Base-by-base conservation (phyloP, 2,329 filamentous ascomycete species). In the Chrysoporthe deuterocubensis region DNA sequence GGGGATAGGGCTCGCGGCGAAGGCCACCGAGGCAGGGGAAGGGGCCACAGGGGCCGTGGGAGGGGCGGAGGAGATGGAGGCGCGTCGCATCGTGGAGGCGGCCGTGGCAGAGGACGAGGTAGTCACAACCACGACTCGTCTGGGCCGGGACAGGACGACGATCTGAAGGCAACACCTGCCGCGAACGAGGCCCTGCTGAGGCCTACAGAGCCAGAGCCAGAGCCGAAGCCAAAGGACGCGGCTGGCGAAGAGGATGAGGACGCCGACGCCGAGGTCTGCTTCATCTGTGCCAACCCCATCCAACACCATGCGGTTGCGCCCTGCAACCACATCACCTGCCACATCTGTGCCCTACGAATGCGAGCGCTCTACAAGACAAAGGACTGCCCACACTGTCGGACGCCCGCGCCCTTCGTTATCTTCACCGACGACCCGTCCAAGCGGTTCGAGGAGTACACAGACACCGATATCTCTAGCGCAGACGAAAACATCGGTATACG, bases 291-390 rank as follows among this genome's bases (percentile, higher is more conserved):
- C 67, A 97, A 94, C 72, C 88, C 90, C 2, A 90, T 99, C 60
- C 89, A 92, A 61, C 94, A 98, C 81, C 90, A 93, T 74, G 92
- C 94, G 11, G 89, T 99, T 71, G 90, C 94, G 43, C 95, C 96
- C 26, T 99, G 96, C 81, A 98, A 97, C 79, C 96, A 99, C 81
- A 88, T 92, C 67, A 97, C 95, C 61, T 99, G 96, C 77, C 96
- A 99, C 81, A 97, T 98, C 72, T 99, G 96, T 79, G 91, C 94
- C 11, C 82, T 99, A 73, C 88, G 96, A 69, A 88, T 98, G 87
- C 88, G 96, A 73, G 96, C 95, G 0, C 82, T 99, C 57, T 99
- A 98, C 81, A 98, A 97, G 83, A 96, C 90, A 69, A 97, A 97
- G 79, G 92, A 94, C 71, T 99, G 96, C 80, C 92, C 94, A n/a